Evolutionary conservation across 192 early-diverging fungal genomes (phyloP).

Genomic region (Gorgonomyces haynaldii): DNA sequence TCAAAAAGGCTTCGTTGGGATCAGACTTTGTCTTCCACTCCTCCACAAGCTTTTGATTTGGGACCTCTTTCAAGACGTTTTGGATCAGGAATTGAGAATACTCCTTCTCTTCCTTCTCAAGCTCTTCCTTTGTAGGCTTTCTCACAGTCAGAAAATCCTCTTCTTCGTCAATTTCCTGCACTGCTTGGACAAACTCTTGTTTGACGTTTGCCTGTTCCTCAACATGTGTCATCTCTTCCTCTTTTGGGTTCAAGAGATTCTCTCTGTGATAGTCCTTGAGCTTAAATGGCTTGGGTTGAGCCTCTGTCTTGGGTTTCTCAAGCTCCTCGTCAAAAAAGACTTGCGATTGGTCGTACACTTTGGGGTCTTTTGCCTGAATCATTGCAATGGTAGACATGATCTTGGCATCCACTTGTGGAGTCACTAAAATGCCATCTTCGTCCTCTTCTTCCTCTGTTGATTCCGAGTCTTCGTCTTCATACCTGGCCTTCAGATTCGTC

Average conservation of each 20-base stretch:
- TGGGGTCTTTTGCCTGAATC: constrained; percentile 62
- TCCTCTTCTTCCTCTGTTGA: constrained; percentile 52
- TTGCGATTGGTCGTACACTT: constrained; percentile 66
- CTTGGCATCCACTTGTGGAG: constrained; percentile 81
- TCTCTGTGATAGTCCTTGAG: constrained; percentile 82
- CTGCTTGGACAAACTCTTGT: constrained; percentile 42
- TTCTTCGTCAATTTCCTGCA: constrained; percentile 53
- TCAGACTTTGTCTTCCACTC: constrained; percentile 28
- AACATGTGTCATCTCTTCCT: constrained; percentile 52
- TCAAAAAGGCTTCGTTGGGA: not conserved
- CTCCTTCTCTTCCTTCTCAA: constrained; percentile 73
- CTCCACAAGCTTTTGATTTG: constrained; percentile 63
- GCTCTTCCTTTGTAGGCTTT: constrained; percentile 42
- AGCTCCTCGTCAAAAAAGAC: constrained; percentile 58
- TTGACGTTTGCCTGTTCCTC: constrained; percentile 79
- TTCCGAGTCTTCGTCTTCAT: constrained; percentile 42
- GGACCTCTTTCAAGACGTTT: not conserved
- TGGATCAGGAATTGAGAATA: constrained; percentile 82
- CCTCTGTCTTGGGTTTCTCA: constrained; percentile 30
- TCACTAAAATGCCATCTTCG: constrained; percentile 52
- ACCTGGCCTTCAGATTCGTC: constrained; percentile 20
- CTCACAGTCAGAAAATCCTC: constrained; percentile 24
- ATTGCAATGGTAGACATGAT: constrained; percentile 84
- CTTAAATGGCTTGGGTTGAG: constrained; percentile 58
- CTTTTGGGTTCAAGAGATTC: constrained; percentile 43